Evolutionary conservation across 305 asterid genomes (phyloP), one percentile per base, ranked within the genome.

Genomic region (Fraxinus greggii): DNA sequence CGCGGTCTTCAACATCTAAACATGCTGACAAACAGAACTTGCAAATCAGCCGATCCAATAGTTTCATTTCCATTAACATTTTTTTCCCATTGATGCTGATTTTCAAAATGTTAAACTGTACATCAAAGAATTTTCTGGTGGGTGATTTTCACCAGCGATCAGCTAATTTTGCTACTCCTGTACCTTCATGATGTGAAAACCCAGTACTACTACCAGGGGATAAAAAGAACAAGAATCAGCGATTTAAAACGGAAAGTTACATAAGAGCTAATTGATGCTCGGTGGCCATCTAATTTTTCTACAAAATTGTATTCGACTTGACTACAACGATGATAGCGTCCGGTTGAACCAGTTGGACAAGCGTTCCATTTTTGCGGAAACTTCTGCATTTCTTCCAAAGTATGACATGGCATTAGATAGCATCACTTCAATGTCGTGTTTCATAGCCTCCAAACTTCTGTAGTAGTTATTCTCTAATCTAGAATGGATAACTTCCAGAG

Each of bases 381-480:
- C 82, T 63, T 94, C 97, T 0, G 83, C 89, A 78, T 89, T 91
- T 88, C 84, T 94, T 75, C 92, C 95, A 29, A 92, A 85, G 85
- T 85, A 90, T 3, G 91, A 45, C 83, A 89, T 91, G 0, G 90
- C 98, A 86, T 90, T 96, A 80, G 92, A 89, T 70, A 94, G 83
- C 97, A 96, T 78, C 78, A 96, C 98, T 74, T 89, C 86, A 12
- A 88, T 80, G 61, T 96, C 99, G 77, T 96, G 99, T 90, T 90
- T 88, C 90, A 93, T 77, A 23, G 97, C 93, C 32, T 92, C 97
- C 86, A 94, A 79, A 80, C 97, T 90, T 88, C 99, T 88, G 86
- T 96, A 96, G 86, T 96, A 96, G 80, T 89, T 92, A 88, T 90
- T 93, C 86, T 92, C 94, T 78, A 96, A 85, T 84, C 99, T 93